phyloP scores from a whole-genome alignment of 805 yeast genomes.

The Sungouiozyma ichnusensis region DNA sequence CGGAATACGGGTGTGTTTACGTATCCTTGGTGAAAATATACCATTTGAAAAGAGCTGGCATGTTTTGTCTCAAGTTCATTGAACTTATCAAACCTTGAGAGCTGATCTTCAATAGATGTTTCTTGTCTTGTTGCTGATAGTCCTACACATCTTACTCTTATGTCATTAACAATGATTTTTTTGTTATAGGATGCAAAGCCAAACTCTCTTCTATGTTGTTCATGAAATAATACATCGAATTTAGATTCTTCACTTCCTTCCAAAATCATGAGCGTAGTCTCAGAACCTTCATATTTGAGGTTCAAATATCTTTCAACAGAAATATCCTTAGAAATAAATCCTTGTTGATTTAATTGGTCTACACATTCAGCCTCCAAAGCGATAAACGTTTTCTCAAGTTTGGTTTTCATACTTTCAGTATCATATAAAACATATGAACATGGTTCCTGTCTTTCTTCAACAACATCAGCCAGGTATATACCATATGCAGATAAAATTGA shows the following conservation, averaged over 20 bases:
- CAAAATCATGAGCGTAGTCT: constrained; percentile 69
- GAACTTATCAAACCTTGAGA: constrained; percentile 27
- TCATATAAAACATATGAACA: constrained; percentile 37
- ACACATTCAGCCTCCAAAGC: constrained; percentile 36
- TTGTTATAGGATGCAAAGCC: constrained; percentile 55
- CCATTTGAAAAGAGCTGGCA: constrained; percentile 32
- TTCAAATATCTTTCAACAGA: constrained; percentile 57
- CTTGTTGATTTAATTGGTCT: constrained; percentile 39
- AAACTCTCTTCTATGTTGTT: constrained; percentile 57
- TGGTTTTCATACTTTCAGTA: constrained; percentile 14
- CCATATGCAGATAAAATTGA: constrained; percentile 84
- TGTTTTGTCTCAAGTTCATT: constrained; percentile 18
- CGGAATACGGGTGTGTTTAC: constrained; percentile 44
- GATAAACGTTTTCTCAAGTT: constrained; percentile 37
- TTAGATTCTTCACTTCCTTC: constrained; percentile 22
- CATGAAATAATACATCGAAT: constrained; percentile 38
- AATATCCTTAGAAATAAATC: constrained; percentile 38
- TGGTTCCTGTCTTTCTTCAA: constrained; percentile 70
- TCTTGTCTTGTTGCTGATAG: constrained; percentile 37
- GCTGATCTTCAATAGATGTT: constrained; percentile 42
- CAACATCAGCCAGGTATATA: constrained; percentile 78
- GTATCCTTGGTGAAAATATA: constrained; percentile 48
- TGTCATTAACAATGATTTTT: constrained; percentile 56
- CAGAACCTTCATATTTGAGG: constrained; percentile 81
- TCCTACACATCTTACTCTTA: constrained; percentile 68